A percentile compares a stretch with the other conserved stretches of the same genome.
phyloP scores from a whole-genome alignment of 2,329 filamentous ascomycete species.

The Trichoderma simmonsii region DNA sequence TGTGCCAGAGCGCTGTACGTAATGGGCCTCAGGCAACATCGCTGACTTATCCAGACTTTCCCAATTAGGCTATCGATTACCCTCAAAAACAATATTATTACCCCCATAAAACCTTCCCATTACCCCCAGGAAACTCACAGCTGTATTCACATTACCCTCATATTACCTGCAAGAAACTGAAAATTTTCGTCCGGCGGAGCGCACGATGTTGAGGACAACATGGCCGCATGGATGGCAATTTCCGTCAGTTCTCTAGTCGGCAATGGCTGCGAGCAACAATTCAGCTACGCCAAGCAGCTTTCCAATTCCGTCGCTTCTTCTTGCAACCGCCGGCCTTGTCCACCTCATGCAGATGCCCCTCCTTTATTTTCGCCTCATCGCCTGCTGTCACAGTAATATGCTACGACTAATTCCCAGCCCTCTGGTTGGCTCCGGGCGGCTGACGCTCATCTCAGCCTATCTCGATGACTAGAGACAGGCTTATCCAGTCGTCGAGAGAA shows the following conservation, averaged over 20 bases:
- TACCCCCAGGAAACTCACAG: slow-evolving; percentile 20
- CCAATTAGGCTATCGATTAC: slow-evolving; percentile 21
- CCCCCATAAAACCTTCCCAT: slow-evolving; percentile 20
- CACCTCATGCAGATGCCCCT: neutral
- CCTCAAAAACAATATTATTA: slow-evolving; percentile 21
- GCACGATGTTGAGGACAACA: neutral
- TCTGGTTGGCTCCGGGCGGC: slow-evolving; percentile 23
- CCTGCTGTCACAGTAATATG: slow-evolving; percentile 15
- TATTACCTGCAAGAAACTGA: slow-evolving; percentile 5
- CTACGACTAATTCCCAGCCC: slow-evolving; percentile 7
- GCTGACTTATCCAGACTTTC: neutral
- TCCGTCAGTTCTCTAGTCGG: neutral
- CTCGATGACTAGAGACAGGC: slow-evolving; percentile 22
- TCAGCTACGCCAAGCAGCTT: neutral
- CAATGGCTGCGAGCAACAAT: neutral
- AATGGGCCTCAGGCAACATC: slow-evolving; percentile 20
- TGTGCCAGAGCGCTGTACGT: slow-evolving; percentile 17
- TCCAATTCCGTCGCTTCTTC: slow-evolving; percentile 13
- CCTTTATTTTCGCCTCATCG: slow-evolving; percentile 13
- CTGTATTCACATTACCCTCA: slow-evolving; percentile 12
- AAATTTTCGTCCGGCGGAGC: neutral
- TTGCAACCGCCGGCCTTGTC: neutral
- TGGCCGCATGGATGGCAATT: neutral
- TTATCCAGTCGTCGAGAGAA: slow-evolving; percentile 26
- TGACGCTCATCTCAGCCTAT: slow-evolving; percentile 22